Base-by-base conservation (phyloP, 2,329 filamentous ascomycete genomes). In the Cladobotryum protrusum region DNA sequence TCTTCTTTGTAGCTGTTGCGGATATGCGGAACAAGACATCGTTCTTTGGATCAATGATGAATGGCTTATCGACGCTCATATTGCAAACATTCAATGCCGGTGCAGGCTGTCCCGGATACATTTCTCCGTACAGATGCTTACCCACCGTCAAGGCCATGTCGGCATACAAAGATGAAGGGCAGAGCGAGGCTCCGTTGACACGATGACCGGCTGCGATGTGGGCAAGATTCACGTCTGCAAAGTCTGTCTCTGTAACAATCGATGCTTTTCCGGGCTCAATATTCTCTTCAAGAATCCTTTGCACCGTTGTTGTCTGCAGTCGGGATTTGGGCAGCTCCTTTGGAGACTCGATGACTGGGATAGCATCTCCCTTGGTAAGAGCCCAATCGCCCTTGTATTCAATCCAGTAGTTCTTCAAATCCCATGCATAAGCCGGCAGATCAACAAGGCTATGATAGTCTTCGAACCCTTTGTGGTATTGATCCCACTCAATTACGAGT, bases 381-480 rank as follows among this genome's bases (percentile, higher is more conserved):
- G 41, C 79, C 81, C 56, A 85, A 86, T 2, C 18, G 13, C n/a
- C n/a, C 7, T 20, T 20, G 13, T 42, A 42, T 6, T 42, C n/a
- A 24, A 81, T 72, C 78, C 79, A 82, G 64, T 89, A 89, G 56
- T 79, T 83, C 72, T 89, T 88, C 59, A 81, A 72, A 59, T 90
- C 83, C 68, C 85, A 91, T 1, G 75, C 75, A 61, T 90, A 90
- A 3, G 78, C 77, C 0, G 87, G 86, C 1, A 90, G 71, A 3
- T 79, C 69, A 6, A 87, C 66, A 12, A 89, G 37, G 6, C 34
- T 35, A 8, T 46, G 41, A 12, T 64, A 66, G 0, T 56, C 45
- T 36, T 55, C 53, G 52, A 73, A 74, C 54, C 72, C 67, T 49
- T 75, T 69, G 57, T 85, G 80, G 63, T 79, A 85, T 65, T 87